Conservation (phyloP, 768 basidiomycete genomes). For the Collybiopsis luxurians region DNA sequence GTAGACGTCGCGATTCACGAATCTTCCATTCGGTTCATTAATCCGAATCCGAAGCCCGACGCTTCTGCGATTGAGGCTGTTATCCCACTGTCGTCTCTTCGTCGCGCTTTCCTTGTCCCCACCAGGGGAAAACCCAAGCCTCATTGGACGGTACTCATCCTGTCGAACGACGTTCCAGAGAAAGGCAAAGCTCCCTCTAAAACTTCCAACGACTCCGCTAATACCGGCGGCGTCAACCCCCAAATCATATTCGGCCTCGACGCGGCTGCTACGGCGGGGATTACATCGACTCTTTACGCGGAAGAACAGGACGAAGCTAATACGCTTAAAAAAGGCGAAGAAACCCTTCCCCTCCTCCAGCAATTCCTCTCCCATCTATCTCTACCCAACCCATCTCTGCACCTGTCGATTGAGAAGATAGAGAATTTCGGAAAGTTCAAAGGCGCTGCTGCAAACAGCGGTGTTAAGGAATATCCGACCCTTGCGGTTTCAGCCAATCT, state of each 20-base stretch:
- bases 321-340: conserved; percentile 46
- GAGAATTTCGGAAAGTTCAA: conserved; percentile 42
- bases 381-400: conserved; percentile 45
- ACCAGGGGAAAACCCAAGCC: conserved; percentile 68
- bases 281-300: conserved; percentile 42
- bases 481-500: conserved; percentile 64
- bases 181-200: conserved; percentile 22
- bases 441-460: conserved; percentile 38
- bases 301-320: conserved; percentile 21
- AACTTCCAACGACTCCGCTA: conserved; percentile 18
- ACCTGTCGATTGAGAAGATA: conserved; percentile 16
- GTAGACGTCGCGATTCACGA: conserved; percentile 60
- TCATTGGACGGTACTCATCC: conserved; percentile 44
- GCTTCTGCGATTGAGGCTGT: conserved; percentile 39
- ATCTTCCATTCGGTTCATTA: conserved; percentile 48
- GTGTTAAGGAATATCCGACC: conserved; percentile 44
- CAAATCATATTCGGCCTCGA: conserved; percentile 76
- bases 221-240: conserved; percentile 49
- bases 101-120: conserved; percentile 68
- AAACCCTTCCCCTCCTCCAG: conserved; percentile 48
- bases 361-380: conserved; percentile 50
- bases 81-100: conserved; percentile 47
- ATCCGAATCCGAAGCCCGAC: conserved; percentile 39
- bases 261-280: conserved; percentile 43
- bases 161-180: conserved; percentile 29